Percentiles rank a stretch among this genome's conserved stretches.
These are phyloP conservation scores for Leccinum ochraceum DNA, from an alignment of 768 basidiomycete genomes.

Conservation along the genomic window DNA sequence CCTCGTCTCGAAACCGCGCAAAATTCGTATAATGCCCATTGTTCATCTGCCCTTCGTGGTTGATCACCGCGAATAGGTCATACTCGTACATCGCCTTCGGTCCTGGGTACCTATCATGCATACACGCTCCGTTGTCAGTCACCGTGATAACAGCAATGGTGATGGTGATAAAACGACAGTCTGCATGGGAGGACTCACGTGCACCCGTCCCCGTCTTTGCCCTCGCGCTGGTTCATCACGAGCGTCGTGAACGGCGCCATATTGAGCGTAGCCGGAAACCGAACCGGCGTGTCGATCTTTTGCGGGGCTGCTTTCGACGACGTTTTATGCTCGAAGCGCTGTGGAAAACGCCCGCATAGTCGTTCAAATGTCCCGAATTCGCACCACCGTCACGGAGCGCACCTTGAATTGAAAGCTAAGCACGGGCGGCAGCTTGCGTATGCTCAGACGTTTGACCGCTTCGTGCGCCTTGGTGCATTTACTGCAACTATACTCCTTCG, in stretches of 20 bases:
- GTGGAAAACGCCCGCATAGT: neutral
- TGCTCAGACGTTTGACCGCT: conserved; percentile 82
- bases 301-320: conserved; percentile 69
- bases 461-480: conserved; percentile 80
- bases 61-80: conserved; percentile 90
- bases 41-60: conserved; percentile 92
- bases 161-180: neutral
- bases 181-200: conserved; percentile 22
- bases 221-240: conserved; percentile 46
- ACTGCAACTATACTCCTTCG: conserved; percentile 81
- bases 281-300: conserved; percentile 83
- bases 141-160: neutral
- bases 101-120: conserved; percentile 43
- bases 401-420: conserved; percentile 95
- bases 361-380: neutral
- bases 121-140: neutral
- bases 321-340: conserved; percentile 93
- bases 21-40: conserved; percentile 95
- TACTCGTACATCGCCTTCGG: conserved; percentile 80
- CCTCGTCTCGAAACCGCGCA: conserved; percentile 83
- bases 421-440: conserved; percentile 84
- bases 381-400: neutral
- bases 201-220: conserved; percentile 40
- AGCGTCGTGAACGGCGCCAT: conserved; percentile 87
- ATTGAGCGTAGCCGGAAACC: conserved; percentile 81